Evolutionary conservation across 1,284 basidiomycete genomes (phyloP), one percentile per base, ranked within the genome.

Genomic region (Ceratobasidium sp.): DNA sequence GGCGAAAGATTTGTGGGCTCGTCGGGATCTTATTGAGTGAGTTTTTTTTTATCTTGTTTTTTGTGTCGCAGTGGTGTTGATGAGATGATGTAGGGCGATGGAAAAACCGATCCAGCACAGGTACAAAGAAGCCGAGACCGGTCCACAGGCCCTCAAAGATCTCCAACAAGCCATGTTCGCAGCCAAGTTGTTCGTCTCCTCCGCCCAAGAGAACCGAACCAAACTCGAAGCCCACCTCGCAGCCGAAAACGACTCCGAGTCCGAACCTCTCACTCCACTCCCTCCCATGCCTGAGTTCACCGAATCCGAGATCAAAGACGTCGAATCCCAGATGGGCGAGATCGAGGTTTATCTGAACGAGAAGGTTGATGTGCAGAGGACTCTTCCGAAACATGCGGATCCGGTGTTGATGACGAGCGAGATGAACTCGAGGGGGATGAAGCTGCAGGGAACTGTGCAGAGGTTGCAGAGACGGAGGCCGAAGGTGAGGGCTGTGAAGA

Each of bases 21-120:
- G 95, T 84, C 90, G 94, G 68, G 88, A 89, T 54, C 91, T 89
- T 17, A 85, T 99, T 26, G 96, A 98, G 94, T 96, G 82, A 85
- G 94, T n/a, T n/a, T n/a, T n/a, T n/a, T n/a, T n/a, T n/a, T n/a
- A n/a, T n/a, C n/a, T n/a, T n/a, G n/a, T n/a, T n/a, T n/a, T n/a
- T n/a, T n/a, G n/a, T n/a, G n/a, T n/a, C n/a, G n/a, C n/a, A n/a
- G n/a, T n/a, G n/a, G n/a, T 23, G 13, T 75, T 74, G 6, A 77
- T 52, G n/a, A 28, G 33, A 61, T 70, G 44, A 17, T 28, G 9
- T 81, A 96, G 95, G 85, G 86, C 88, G 57, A 85, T 97, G 78
- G 96, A 98, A 84, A 87, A 88, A 62, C 95, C 96, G 1, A 91
- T 98, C 78, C 89, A 94, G 61, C 90, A 92, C 82, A 93, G 98